Base-by-base conservation (phyloP, 1,139 yeast genomes). In the Nakaseomyces delphensis region DNA sequence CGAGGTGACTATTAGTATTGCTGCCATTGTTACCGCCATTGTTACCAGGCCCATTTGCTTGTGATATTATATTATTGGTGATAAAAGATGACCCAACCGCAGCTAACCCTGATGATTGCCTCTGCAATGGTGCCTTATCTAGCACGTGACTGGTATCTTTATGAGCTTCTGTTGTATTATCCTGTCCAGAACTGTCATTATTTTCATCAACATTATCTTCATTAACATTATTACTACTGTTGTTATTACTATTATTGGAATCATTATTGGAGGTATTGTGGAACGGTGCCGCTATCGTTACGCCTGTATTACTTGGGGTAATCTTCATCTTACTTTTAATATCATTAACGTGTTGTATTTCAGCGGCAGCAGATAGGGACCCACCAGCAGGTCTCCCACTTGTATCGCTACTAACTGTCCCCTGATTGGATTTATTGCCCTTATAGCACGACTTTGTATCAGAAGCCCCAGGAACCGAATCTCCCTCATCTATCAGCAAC, bases 401-500 rank as follows among this genome's bases (percentile, higher is more conserved):
- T 4, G 4, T 25, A 10, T 13, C 28, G n/a, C 28, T 25, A 13
- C 28, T 11, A 10, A 25, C n/a, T 10, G 28, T 21, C 37, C 21
- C 27, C 18, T 8, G 13, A 27, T 33, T 33, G 11, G 37, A 21
- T 33, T 33, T 33, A 8, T 20, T 21, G 11, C 25, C 16, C 18
- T 8, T 13, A 31, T 23, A 18, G 6, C 23, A 4, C n/a, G 28
- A 1, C 28, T 9, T 11, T 7, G 23, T 16, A 4, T 31, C 24
- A 8, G 37, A n/a, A 25, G 27, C 16, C 16, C 31, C 24, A 25
- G 38, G 31, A 19, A 29, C 18, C 11, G 42, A 40, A 11, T 18
- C 21, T 11, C 20, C 14, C 10, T 14, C 35, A n/a, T 33, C 39
- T 1, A 33, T 19, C 11, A 57, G 47, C 36, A 57, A 39, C 3